phyloP scores from a whole-genome alignment of 2,329 filamentous ascomycete species.

The Diaporthe sp. region DNA sequence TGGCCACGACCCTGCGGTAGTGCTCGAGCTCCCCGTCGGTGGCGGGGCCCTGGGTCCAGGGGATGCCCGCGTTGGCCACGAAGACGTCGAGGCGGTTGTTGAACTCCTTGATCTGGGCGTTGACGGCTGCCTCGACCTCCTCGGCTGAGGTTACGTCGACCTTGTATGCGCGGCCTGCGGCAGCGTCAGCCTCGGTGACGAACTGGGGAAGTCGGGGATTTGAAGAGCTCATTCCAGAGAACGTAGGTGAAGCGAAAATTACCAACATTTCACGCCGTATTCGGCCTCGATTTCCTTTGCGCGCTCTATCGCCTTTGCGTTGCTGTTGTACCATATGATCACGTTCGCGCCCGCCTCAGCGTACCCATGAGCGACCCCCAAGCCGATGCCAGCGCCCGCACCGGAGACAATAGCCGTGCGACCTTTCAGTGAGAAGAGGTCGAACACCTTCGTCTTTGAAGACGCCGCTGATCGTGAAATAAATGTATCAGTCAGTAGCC shows the following conservation, averaged over 20 bases:
- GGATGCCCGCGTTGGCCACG: constrained; percentile 81
- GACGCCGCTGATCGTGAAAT: background rate
- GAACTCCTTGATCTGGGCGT: constrained; percentile 71
- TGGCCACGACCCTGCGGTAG: constrained; percentile 64
- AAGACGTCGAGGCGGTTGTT: constrained; percentile 82
- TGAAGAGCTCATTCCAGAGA: background rate
- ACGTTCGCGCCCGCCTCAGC: constrained; percentile 79
- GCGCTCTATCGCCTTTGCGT: constrained; percentile 70
- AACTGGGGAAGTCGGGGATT: too few relatives aligned
- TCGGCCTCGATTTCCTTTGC: constrained; percentile 72
- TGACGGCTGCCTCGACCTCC: constrained; percentile 61
- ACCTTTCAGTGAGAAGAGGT: constrained; percentile 67
- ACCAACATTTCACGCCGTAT: constrained; percentile 75
- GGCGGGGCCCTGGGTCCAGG: constrained; percentile 74
- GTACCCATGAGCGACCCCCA: constrained; percentile 70
- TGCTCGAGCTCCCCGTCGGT: constrained; percentile 31
- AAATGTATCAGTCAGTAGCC: background rate
- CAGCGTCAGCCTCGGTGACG: background rate
- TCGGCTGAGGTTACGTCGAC: constrained; percentile 68
- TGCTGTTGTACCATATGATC: constrained; percentile 78
- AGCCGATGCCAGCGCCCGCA: constrained; percentile 74
- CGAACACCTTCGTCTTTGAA: constrained; percentile 18
- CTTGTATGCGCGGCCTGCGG: constrained; percentile 67
- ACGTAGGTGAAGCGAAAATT: too few relatives aligned
- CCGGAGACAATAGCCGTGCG: constrained; percentile 78